Conservation (phyloP, 2,329 filamentous ascomycete genomes). For the Xylariomycetidae sp. region DNA sequence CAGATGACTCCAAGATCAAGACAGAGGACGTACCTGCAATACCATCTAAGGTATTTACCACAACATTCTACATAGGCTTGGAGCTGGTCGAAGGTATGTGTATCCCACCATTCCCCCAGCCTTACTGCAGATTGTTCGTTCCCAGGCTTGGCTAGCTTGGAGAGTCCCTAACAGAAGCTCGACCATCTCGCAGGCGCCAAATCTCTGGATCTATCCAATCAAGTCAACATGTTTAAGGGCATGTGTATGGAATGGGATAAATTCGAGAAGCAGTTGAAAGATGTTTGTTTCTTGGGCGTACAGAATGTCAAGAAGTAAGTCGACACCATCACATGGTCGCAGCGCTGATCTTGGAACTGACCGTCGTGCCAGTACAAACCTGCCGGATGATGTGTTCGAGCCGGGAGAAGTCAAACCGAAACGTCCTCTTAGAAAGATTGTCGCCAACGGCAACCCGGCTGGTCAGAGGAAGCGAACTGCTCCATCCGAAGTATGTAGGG, state of each 20-base stretch:
- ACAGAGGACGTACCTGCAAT: constrained; percentile 18
- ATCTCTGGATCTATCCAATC: constrained; percentile 71
- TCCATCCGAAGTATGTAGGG: constrained; percentile 31
- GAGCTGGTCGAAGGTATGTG: constrained; percentile 69
- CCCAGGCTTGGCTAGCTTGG: not conserved
- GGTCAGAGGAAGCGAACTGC: constrained; percentile 43
- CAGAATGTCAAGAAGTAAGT: constrained; percentile 82
- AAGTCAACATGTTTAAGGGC: constrained; percentile 83
- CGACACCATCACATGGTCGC: too few relatives aligned
- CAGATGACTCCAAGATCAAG: constrained; percentile 20
- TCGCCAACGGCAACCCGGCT: constrained; percentile 32
- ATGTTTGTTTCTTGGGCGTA: constrained; percentile 71
- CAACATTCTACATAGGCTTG: constrained; percentile 90
- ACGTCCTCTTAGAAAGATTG: constrained; percentile 47
- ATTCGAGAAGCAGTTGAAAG: constrained; percentile 71
- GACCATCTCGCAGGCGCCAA: constrained; percentile 51
- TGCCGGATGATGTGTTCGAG: constrained; percentile 87
- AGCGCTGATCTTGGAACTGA: too few relatives aligned
- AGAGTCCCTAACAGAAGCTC: constrained; percentile 26
- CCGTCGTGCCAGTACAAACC: constrained; percentile 72
- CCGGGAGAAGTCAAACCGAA: constrained; percentile 68
- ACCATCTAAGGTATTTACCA: constrained; percentile 65
- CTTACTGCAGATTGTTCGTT: constrained; percentile 2
- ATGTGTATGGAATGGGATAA: constrained; percentile 72
- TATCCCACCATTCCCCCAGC: constrained; percentile 1